Evolutionary conservation across 2,329 filamentous ascomycete genomes (phyloP).

Genomic region (Curvularia spicifera): DNA sequence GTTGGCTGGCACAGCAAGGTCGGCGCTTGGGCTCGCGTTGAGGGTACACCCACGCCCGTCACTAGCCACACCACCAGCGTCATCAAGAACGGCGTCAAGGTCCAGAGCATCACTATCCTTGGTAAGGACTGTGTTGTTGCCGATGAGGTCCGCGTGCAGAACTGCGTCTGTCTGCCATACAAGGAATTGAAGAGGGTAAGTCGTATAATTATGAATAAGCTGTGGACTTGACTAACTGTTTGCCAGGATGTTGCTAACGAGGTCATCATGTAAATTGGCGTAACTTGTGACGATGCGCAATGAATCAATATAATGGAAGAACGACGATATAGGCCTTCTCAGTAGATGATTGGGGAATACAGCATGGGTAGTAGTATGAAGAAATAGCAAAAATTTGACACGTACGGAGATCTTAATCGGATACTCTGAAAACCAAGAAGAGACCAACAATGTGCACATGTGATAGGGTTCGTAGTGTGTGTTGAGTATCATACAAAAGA

Average conservation of each 20-base stretch:
- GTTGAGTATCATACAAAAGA: background rate
- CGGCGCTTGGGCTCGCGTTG: slow-evolving; percentile 96
- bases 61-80: slow-evolving; percentile 92
- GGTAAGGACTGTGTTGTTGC: slow-evolving; percentile 95
- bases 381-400: slow-evolving; percentile 17
- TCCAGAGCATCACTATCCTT: slow-evolving; percentile 96
- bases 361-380: slow-evolving; percentile 2
- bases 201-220: slow-evolving; percentile 25
- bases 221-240: slow-evolving; percentile 11
- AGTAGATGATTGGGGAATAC: slow-evolving; percentile 19
- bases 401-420: background rate
- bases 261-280: slow-evolving; percentile 80
- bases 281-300: background rate
- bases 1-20: slow-evolving; percentile 97
- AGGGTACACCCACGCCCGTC: slow-evolving; percentile 88
- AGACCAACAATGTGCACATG: background rate
- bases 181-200: slow-evolving; percentile 96
- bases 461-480: background rate
- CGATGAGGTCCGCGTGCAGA: slow-evolving; percentile 94
- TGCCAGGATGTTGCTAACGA: slow-evolving; percentile 79
- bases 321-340: slow-evolving; percentile 1
- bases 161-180: slow-evolving; percentile 95
- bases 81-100: slow-evolving; percentile 97
- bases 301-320: background rate
- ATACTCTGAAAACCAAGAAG: background rate